Evolutionary conservation across 495 filamentous ascomycete genomes (phyloP).

Genomic region (Penicillium dipodomyicola): DNA sequence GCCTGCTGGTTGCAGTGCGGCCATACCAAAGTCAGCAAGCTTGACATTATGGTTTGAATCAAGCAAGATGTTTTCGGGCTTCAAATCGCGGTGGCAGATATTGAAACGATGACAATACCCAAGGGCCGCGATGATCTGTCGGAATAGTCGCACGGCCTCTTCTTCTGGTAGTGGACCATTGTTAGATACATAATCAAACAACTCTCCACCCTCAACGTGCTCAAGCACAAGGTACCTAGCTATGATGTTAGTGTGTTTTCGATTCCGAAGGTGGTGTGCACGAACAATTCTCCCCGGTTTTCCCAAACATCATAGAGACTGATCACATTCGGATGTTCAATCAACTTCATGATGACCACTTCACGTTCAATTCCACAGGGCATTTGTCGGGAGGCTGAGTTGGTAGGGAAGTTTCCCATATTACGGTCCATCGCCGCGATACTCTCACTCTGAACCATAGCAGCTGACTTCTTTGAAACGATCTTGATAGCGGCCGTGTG

Average conservation of each 20-base stretch:
- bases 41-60: constrained; percentile 72
- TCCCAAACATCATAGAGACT: constrained; percentile 95
- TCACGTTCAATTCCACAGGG: constrained; percentile 88
- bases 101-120: constrained; percentile 89
- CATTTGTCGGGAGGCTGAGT: constrained; percentile 58
- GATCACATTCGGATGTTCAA: constrained; percentile 90
- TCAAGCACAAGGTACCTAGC: constrained; percentile 93
- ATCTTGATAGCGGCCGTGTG: constrained; percentile 91
- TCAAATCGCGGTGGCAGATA: constrained; percentile 94
- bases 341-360: constrained; percentile 92
- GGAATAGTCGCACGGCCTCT: constrained; percentile 80
- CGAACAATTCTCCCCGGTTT: constrained; percentile 82
- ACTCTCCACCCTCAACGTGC: constrained; percentile 85
- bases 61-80: constrained; percentile 94
- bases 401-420: constrained; percentile 35
- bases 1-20: constrained; percentile 77
- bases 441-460: constrained; percentile 70
- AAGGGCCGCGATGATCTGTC: constrained; percentile 88
- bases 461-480: constrained; percentile 71
- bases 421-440: constrained; percentile 69
- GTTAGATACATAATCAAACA: constrained; percentile 76
- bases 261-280: constrained; percentile 33
- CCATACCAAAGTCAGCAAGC: constrained; percentile 97
- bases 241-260: not conserved
- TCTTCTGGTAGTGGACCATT: constrained; percentile 67